Percentiles rank a stretch among this genome's conserved stretches.
phyloP scores from a whole-genome alignment of 208 protist genomes.

The Spongospora subterranea region DNA sequence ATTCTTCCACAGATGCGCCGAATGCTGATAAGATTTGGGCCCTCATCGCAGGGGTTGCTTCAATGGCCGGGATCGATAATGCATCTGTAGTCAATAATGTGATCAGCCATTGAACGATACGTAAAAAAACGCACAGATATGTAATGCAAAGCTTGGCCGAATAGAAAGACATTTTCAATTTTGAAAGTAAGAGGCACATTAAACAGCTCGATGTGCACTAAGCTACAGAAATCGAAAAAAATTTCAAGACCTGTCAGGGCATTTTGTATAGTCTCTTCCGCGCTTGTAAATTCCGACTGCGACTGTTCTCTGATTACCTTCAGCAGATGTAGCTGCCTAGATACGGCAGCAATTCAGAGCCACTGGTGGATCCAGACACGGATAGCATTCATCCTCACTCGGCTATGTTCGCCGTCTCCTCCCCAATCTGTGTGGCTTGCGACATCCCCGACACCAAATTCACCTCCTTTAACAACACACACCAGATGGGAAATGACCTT shows the following conservation, averaged over 20 bases:
- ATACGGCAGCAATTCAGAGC: not conserved
- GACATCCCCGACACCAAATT: no score
- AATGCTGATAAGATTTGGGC: constrained; percentile 18
- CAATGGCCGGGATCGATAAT: not conserved
- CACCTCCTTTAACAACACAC: no score
- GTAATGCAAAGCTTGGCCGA: no score
- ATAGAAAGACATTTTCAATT: no score
- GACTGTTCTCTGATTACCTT: not conserved
- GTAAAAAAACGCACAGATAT: no score
- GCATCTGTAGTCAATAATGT: not conserved
- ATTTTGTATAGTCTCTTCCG: not conserved
- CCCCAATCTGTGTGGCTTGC: no score
- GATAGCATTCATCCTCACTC: not conserved
- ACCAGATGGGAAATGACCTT: no score
- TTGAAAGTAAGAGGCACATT: no score
- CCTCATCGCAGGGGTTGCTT: constrained; percentile 5
- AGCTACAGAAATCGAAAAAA: not conserved
- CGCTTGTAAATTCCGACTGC: not conserved
- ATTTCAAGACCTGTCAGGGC: not conserved
- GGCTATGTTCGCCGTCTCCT: no score
- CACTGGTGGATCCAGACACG: not conserved
- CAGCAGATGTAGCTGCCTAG: constrained; percentile 28
- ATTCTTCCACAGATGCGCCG: constrained; percentile 17
- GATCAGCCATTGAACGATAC: not conserved
- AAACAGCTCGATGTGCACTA: not conserved